phyloP scores from a whole-genome alignment of 495 filamentous ascomycete species.

The Tuber calosporum region DNA sequence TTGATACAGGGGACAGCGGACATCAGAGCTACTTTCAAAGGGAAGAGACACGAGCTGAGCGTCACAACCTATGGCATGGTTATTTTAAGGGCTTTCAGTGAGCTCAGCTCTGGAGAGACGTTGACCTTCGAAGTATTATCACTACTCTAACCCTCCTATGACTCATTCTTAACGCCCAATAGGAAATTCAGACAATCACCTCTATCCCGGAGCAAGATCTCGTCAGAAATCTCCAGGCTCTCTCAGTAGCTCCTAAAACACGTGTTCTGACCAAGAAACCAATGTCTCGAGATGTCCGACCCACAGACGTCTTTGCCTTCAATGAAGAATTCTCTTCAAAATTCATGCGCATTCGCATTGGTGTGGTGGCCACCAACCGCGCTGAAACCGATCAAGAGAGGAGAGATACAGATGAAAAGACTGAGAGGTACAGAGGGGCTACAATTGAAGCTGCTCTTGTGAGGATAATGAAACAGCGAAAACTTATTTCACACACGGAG shows the following conservation, averaged over 20 bases:
- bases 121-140: conserved; percentile 54
- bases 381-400: conserved; percentile 80
- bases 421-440: conserved; percentile 67
- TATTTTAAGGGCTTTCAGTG: conserved; percentile 83
- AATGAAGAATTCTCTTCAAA: conserved; percentile 77
- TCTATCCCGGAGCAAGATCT: conserved; percentile 76
- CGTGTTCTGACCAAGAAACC: conserved; percentile 76
- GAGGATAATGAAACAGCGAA: conserved; percentile 66
- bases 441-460: conserved; percentile 86
- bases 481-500: conserved; percentile 68
- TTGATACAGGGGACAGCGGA: conserved; percentile 66
- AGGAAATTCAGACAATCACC: conserved; percentile 76
- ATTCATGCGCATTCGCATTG: conserved; percentile 78
- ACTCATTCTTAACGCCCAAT: conserved; percentile 3
- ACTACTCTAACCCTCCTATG: not conserved
- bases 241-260: conserved; percentile 79
- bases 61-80: conserved; percentile 91
- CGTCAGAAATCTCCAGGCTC: conserved; percentile 69
- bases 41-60: conserved; percentile 78
- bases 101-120: conserved; percentile 56
- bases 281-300: conserved; percentile 70
- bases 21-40: conserved; percentile 55
- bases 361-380: conserved; percentile 66
- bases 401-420: conserved; percentile 78
- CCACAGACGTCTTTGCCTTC: conserved; percentile 73